phyloP scores from a whole-genome alignment of 495 filamentous ascomycete genomes.

The Aspergillus coremiiformis region DNA sequence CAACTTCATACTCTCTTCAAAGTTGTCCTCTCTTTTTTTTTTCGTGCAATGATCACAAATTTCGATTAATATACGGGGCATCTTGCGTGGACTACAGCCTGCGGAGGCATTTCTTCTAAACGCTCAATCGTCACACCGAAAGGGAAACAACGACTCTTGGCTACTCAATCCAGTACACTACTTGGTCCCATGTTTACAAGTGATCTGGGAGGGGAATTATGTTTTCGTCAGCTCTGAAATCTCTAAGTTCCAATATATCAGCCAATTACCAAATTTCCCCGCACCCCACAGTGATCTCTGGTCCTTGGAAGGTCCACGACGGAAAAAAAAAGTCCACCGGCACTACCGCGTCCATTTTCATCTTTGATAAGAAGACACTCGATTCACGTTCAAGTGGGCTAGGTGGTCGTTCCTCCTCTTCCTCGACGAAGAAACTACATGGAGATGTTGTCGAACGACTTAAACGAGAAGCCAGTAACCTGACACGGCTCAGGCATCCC shows the following conservation, averaged over 20 bases:
- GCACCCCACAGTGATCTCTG: conserved; percentile 61
- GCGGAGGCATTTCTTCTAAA: conserved; percentile 1
- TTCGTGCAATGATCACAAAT: background rate
- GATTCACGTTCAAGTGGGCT: conserved; percentile 58
- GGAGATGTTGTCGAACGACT: conserved; percentile 87
- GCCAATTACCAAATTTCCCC: conserved; percentile 78
- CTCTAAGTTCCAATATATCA: conserved; percentile 83
- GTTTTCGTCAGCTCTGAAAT: conserved; percentile 89
- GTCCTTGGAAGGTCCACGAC: conserved; percentile 95
- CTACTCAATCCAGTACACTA: background rate
- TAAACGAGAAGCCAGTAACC: conserved; percentile 80
- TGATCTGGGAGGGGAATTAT: conserved; percentile 37
- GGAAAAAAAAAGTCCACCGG: conserved; percentile 92
- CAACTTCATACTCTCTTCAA: too few species aligned
- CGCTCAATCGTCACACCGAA: background rate
- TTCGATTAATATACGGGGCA: background rate
- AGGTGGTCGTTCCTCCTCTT: conserved; percentile 54
- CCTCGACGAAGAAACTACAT: conserved; percentile 65
- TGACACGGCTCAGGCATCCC: conserved; percentile 82
- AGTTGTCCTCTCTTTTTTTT: background rate
- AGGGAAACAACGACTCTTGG: conserved; percentile 4
- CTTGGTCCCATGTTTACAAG: background rate
- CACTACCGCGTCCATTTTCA: conserved; percentile 83
- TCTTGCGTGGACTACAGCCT: conserved; percentile 3
- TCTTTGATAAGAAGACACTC: conserved; percentile 83